These are phyloP conservation scores for Asclepias syriaca DNA, from an alignment of 257 asterid species.

Conservation along the genomic window DNA sequence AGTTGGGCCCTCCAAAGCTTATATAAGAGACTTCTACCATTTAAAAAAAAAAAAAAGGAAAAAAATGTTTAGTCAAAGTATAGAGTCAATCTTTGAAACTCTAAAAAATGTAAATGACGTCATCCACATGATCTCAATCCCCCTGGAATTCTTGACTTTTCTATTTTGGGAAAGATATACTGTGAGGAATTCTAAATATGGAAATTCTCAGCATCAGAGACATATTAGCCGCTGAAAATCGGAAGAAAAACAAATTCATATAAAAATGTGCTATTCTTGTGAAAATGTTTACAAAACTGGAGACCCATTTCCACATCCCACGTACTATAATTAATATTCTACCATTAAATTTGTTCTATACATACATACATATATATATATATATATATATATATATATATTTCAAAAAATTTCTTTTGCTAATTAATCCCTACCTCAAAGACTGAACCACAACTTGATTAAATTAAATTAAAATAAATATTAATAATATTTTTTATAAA, in stretches of 20 bases:
- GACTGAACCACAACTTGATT: not conserved
- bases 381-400: not conserved
- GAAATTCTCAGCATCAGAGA: not conserved
- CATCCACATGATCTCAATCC: not conserved
- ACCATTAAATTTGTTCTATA: too few species aligned
- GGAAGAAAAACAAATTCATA: conserved; percentile 5
- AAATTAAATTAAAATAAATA: too few species aligned
- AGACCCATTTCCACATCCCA: conserved; percentile 25
- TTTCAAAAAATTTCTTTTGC: conserved; percentile 1
- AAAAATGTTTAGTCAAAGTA: not conserved
- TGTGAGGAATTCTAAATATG: not conserved
- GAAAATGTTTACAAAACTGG: conserved; percentile 18
- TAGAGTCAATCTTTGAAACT: not conserved
- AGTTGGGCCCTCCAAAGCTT: too few species aligned
- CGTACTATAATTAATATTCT: not conserved
- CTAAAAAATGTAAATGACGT: not conserved
- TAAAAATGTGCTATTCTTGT: not conserved
- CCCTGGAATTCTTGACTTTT: not conserved
- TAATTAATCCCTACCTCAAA: not conserved
- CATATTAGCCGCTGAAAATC: not conserved
- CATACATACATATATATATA: too few species aligned
- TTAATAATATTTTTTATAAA: too few species aligned
- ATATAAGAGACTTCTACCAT: too few species aligned
- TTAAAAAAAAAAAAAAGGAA: too few species aligned
- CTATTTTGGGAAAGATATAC: conserved; percentile 7